These are phyloP conservation scores for Penicillium glabrum DNA, from an alignment of 2,329 filamentous ascomycete species.

Conservation along the genomic window DNA sequence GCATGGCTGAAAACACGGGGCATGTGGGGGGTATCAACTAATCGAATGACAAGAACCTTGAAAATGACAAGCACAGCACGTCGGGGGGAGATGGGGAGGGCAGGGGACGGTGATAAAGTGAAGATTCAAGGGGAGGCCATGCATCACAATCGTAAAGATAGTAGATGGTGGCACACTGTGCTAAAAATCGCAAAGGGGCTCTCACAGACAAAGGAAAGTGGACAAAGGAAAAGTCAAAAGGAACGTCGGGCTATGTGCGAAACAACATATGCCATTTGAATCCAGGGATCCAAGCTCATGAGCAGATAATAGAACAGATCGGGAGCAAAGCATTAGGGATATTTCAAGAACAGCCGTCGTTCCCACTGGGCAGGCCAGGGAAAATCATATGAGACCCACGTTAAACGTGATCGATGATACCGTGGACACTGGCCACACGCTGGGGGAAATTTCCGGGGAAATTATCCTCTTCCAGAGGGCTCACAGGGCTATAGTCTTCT, in stretches of 20 bases:
- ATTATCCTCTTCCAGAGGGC: not conserved
- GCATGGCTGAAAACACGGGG: slow-evolving; percentile 17
- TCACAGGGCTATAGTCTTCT: slow-evolving; percentile 32
- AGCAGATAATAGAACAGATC: not conserved
- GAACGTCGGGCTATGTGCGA: slow-evolving; percentile 21
- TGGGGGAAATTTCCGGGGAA: slow-evolving; percentile 45
- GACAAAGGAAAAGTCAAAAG: slow-evolving; percentile 24
- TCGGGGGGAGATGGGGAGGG: not conserved
- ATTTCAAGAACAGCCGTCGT: not conserved
- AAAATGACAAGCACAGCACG: slow-evolving; percentile 2
- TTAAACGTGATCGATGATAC: slow-evolving; percentile 20
- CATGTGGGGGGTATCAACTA: slow-evolving; percentile 26
- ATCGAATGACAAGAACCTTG: slow-evolving; percentile 9
- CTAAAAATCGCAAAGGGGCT: slow-evolving; percentile 2
- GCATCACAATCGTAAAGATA: slow-evolving; percentile 11
- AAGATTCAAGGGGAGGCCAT: not conserved
- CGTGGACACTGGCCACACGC: slow-evolving; percentile 52
- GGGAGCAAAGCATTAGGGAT: not conserved
- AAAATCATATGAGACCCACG: not conserved
- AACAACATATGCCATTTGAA: not conserved
- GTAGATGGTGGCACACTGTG: not conserved
- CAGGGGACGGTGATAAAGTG: slow-evolving; percentile 2
- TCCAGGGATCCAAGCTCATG: not conserved
- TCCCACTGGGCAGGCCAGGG: not conserved
- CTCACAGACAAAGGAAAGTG: slow-evolving; percentile 10